A percentile compares a stretch with the other conserved stretches of the same genome.
These are phyloP conservation scores for Musa itinerans DNA, from an alignment of 176 grass and related monocot species.

Conservation along the genomic window DNA sequence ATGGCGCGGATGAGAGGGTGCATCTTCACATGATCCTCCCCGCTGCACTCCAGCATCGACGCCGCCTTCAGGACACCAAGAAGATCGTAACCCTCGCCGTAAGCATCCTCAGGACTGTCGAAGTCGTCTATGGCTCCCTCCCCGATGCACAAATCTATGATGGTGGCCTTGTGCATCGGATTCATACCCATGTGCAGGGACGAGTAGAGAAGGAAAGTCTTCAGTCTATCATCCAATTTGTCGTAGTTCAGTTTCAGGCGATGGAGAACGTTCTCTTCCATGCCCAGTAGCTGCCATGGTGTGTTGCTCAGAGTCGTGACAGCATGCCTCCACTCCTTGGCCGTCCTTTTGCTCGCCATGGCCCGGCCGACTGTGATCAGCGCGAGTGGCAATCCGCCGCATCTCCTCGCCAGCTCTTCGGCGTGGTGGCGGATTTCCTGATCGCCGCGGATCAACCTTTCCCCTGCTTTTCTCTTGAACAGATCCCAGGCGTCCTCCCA, in stretches of 20 bases:
- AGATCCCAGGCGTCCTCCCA: slow-evolving; percentile 2
- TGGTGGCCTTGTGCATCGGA: background rate
- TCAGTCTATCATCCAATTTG: background rate
- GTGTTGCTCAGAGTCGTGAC: background rate
- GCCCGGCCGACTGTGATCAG: background rate
- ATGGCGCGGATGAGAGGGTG: background rate
- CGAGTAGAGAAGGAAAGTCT: background rate
- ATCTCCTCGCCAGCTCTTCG: background rate
- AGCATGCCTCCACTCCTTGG: background rate
- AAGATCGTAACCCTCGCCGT: background rate
- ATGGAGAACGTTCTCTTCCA: background rate
- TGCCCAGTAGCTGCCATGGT: background rate
- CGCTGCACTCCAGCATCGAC: background rate
- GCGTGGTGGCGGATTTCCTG: background rate
- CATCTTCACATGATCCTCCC: background rate
- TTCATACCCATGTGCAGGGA: background rate
- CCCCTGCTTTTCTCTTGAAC: background rate
- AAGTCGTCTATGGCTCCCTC: background rate
- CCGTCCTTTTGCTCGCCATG: slow-evolving; percentile 2
- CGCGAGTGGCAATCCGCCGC: background rate
- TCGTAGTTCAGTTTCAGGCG: background rate
- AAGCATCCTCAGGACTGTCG: background rate
- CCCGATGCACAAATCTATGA: background rate
- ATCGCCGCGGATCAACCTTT: background rate
- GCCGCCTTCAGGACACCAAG: background rate